Conservation (phyloP, 2,329 filamentous ascomycete species). For the Fusarium pseudoanthophilum region DNA sequence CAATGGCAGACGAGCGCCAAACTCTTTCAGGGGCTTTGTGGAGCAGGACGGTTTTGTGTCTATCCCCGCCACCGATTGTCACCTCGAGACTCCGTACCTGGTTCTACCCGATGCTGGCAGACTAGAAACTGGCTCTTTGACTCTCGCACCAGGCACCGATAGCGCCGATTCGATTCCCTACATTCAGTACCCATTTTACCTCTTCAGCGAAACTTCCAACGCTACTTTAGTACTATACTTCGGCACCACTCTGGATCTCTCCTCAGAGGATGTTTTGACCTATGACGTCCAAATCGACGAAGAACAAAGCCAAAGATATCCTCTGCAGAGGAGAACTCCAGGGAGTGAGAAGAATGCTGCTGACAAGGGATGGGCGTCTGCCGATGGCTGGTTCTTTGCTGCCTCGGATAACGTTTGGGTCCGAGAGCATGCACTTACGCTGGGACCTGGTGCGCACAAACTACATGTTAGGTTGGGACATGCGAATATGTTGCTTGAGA, state of each 20-base stretch:
- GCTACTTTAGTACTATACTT: conserved; percentile 16
- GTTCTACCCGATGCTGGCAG: conserved; percentile 29
- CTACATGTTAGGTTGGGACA: conserved; percentile 10
- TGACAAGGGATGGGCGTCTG: conserved; percentile 28
- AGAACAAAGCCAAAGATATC: background rate
- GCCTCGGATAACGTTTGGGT: conserved; percentile 34
- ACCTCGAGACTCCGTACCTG: background rate
- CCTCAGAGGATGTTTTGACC: conserved; percentile 5
- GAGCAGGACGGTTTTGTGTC: conserved; percentile 65
- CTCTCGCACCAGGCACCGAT: background rate
- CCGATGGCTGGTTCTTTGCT: conserved; percentile 36
- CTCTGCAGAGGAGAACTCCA: conserved; percentile 9
- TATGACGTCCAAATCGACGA: conserved; percentile 27
- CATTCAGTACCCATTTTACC: conserved; percentile 26
- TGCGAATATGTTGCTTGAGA: conserved; percentile 36
- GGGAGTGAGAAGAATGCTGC: conserved; percentile 30
- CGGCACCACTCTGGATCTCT: conserved; percentile 23
- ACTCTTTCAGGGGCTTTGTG: conserved; percentile 68
- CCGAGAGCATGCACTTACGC: background rate
- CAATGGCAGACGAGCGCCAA: conserved; percentile 58
- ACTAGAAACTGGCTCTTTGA: conserved; percentile 17
- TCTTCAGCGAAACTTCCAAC: background rate
- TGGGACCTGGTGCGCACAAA: conserved; percentile 1
- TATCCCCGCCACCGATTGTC: conserved; percentile 21
- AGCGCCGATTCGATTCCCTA: background rate